phyloP scores from a whole-genome alignment of 1,139 yeast genomes.

The Yamadazyma membranifaciens region DNA sequence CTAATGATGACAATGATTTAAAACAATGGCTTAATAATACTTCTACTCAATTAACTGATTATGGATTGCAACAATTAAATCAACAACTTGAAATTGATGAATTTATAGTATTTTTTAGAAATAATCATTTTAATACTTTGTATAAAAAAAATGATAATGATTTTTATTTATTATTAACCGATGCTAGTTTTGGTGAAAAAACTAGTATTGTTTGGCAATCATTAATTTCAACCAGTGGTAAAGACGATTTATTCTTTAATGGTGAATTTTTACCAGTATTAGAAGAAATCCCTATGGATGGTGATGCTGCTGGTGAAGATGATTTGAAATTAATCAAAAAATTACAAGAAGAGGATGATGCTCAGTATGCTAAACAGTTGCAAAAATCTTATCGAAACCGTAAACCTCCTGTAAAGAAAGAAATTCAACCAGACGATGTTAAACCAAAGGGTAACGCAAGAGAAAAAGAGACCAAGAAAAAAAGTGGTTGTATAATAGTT shows the following conservation, averaged over 20 bases:
- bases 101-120: conserved; percentile 71
- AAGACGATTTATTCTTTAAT: conserved; percentile 62
- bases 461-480: conserved; percentile 12
- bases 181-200: conserved; percentile 55
- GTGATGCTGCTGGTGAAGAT: conserved; percentile 15
- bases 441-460: conserved; percentile 4
- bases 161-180: conserved; percentile 67
- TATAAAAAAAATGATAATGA: conserved; percentile 50
- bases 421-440: not conserved
- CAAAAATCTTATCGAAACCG: conserved; percentile 24
- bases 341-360: conserved; percentile 66
- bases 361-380: conserved; percentile 46
- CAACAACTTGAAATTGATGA: conserved; percentile 36
- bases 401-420: conserved; percentile 12
- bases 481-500: conserved; percentile 19
- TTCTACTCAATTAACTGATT: conserved; percentile 67
- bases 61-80: conserved; percentile 53
- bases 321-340: conserved; percentile 39
- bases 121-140: conserved; percentile 79
- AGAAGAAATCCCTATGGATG: conserved; percentile 18
- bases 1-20: conserved; percentile 12
- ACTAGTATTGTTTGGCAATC: conserved; percentile 73
- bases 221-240: conserved; percentile 62
- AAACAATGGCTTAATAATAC: conserved; percentile 48
- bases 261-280: conserved; percentile 54